A percentile compares a stretch with the other conserved stretches of the same genome.
phyloP scores from a whole-genome alignment of 306 rosid species.

The Begonia fuchsioides region DNA sequence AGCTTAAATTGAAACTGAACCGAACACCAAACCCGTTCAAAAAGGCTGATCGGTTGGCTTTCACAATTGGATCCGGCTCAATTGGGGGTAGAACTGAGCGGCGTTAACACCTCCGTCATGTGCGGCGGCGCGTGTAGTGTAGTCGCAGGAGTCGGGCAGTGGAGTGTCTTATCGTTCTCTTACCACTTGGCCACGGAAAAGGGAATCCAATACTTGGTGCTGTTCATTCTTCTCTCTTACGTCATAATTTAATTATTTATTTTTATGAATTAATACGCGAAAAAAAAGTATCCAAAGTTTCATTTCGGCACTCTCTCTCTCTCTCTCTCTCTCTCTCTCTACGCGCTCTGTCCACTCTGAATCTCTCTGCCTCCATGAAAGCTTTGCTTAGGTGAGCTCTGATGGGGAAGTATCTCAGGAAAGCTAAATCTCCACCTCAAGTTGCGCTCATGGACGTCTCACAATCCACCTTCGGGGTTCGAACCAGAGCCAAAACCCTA shows the following conservation, averaged over 20 bases:
- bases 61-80: too few relatives aligned
- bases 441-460: constrained; percentile 48
- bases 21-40: too few relatives aligned
- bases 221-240: constrained; percentile 2
- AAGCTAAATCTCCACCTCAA: constrained; percentile 45
- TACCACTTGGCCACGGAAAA: constrained; percentile 32
- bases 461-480: constrained; percentile 58
- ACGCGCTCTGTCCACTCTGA: background rate
- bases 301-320: constrained; percentile 1
- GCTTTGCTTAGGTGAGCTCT: background rate
- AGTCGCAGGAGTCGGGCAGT: too few relatives aligned
- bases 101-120: too few relatives aligned
- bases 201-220: constrained; percentile 23
- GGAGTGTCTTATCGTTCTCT: background rate
- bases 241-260: too few relatives aligned
- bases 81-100: too few relatives aligned
- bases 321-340: background rate
- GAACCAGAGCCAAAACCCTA: constrained; percentile 91
- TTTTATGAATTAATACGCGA: too few relatives aligned
- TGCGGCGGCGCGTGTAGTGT: too few relatives aligned
- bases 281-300: background rate
- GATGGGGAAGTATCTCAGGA: constrained; percentile 93
- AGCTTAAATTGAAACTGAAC: too few relatives aligned
- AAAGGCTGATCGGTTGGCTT: too few relatives aligned
- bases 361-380: constrained; percentile 17